Evolutionary conservation across 2,329 filamentous ascomycete genomes (phyloP).

Genomic region (Pseudogymnoascus sp.): DNA sequence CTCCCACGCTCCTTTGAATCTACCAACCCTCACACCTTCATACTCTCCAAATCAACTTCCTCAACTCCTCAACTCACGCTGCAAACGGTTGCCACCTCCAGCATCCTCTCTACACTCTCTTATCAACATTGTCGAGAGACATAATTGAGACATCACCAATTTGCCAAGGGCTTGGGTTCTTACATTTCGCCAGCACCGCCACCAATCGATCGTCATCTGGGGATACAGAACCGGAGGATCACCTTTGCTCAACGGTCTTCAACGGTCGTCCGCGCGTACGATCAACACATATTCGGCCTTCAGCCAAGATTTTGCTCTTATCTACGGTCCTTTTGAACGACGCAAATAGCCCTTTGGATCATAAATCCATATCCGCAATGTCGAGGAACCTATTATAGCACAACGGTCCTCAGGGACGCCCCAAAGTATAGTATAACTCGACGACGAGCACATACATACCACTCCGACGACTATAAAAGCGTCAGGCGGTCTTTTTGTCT

Average conservation of each 20-base stretch:
- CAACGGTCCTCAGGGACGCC: slow-evolving; percentile 41
- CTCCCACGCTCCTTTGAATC: background rate
- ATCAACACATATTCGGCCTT: background rate
- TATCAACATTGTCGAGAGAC: background rate
- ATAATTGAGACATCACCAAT: slow-evolving; percentile 2
- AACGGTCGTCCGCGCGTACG: background rate
- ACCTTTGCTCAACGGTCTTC: background rate
- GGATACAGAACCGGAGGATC: background rate
- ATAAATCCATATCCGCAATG: slow-evolving; percentile 21
- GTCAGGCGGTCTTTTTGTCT: background rate
- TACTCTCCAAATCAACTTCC: too few species aligned
- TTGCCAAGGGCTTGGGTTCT: slow-evolving; percentile 5
- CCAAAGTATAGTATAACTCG: slow-evolving; percentile 22
- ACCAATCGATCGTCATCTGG: slow-evolving; percentile 2
- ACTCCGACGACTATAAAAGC: background rate
- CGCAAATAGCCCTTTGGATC: background rate
- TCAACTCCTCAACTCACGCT: background rate
- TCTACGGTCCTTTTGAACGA: background rate
- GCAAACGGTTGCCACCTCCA: background rate
- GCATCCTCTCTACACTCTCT: background rate
- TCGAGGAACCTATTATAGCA: slow-evolving; percentile 31
- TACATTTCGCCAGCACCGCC: background rate
- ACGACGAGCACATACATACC: slow-evolving; percentile 11
- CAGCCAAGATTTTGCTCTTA: background rate
- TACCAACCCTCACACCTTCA: background rate